Evolutionary conservation across 257 asterid species (phyloP).

Genomic region (Scutellaria baicalensis): DNA sequence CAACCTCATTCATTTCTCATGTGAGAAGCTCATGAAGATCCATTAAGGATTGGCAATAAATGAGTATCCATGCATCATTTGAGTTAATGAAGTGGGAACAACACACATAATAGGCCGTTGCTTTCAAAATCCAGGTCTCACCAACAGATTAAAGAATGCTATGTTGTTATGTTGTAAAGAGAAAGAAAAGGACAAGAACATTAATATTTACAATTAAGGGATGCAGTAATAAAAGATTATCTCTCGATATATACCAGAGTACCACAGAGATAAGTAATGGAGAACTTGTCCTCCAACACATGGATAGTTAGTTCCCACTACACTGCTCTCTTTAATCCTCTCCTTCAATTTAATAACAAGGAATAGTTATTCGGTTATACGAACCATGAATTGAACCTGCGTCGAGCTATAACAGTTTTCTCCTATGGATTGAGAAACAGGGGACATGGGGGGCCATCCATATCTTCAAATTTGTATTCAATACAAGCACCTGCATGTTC

Average conservation of each 20-base stretch:
- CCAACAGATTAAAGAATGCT: conserved; percentile 3
- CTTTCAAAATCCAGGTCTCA: conserved; percentile 10
- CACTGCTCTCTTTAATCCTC: no score
- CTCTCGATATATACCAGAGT: no score
- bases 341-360: background rate
- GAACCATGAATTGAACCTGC: background rate
- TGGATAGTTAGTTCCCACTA: conserved; percentile 15
- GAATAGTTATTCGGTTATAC: background rate
- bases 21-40: no score
- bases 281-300: conserved; percentile 22
- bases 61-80: background rate
- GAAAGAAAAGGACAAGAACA: background rate
- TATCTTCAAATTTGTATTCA: conserved; percentile 33
- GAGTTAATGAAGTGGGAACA: conserved; percentile 11
- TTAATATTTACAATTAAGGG: conserved; percentile 1
- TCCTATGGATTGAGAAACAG: background rate
- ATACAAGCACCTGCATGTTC: conserved; percentile 63
- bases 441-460: conserved; percentile 43
- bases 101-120: conserved; percentile 18
- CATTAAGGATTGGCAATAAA: background rate
- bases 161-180: background rate
- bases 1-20: no score
- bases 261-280: conserved; percentile 15
- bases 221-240: conserved; percentile 7
- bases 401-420: background rate